Evolutionary conservation across 768 basidiomycete species (phyloP).

Genomic region (Russula lepida): DNA sequence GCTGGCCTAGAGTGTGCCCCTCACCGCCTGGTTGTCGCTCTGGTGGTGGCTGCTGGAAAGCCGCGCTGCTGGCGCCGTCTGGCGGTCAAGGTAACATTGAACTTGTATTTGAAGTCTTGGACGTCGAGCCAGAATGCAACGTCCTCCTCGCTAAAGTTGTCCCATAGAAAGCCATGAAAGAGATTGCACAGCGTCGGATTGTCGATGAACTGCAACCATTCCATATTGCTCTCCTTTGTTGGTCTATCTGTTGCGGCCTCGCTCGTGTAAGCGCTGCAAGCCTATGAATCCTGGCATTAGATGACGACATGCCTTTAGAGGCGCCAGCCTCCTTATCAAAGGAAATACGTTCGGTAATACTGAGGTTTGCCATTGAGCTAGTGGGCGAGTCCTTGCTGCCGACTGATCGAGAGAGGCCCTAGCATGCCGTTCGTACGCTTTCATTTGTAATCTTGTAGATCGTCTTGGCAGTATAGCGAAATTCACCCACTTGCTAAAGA

Average conservation of each 20-base stretch:
- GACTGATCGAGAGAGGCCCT: conserved; percentile 44
- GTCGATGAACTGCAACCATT: conserved; percentile 78
- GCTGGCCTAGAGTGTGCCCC: conserved; percentile 60
- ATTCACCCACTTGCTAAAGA: conserved; percentile 85
- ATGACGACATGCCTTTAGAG: conserved; percentile 28
- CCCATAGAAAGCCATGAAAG: conserved; percentile 84
- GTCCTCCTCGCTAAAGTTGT: conserved; percentile 98
- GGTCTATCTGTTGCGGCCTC: conserved; percentile 41
- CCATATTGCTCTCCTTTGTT: conserved; percentile 83
- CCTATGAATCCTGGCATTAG: conserved; percentile 63
- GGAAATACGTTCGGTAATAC: conserved; percentile 54
- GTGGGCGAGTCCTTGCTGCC: conserved; percentile 48
- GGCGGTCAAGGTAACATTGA: conserved; percentile 86
- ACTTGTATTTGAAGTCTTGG: conserved; percentile 92
- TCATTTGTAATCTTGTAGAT: conserved; percentile 95
- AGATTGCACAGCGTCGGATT: no score
- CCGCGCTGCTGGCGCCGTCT: background rate
- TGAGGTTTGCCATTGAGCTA: no score
- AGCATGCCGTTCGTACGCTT: conserved; percentile 81
- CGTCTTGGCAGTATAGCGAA: conserved; percentile 91
- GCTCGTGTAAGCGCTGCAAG: conserved; percentile 53
- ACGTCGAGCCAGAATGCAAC: conserved; percentile 96
- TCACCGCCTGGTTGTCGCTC: conserved; percentile 29
- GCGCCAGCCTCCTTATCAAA: conserved; percentile 42
- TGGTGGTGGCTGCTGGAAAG: conserved; percentile 43